phyloP scores from a whole-genome alignment of 73 alveolate species.

The Tetrahymena elliotti region DNA sequence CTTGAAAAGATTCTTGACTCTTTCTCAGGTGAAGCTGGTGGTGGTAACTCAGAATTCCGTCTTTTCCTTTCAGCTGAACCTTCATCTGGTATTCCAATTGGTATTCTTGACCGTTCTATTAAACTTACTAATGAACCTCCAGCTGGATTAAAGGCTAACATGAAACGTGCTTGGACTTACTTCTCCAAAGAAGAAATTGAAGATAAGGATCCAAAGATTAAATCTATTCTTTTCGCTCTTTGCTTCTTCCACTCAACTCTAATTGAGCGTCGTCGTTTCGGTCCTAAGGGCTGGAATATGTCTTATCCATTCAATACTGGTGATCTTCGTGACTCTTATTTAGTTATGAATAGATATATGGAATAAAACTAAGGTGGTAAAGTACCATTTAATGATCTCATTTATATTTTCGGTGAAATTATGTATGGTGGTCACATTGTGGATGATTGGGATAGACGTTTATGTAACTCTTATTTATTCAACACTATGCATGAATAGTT shows the following conservation, averaged over 20 bases:
- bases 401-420: conserved; percentile 99
- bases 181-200: conserved; percentile 98
- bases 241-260: conserved; percentile 99
- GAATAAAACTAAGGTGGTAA: conserved; percentile 91
- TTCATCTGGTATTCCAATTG: conserved; percentile 92
- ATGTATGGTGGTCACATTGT: conserved; percentile 99
- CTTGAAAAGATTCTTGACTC: conserved; percentile 97
- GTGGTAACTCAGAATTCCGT: conserved; percentile 97
- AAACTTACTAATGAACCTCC: conserved; percentile 99
- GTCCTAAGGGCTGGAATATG: conserved; percentile 99
- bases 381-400: conserved; percentile 96
- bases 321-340: conserved; percentile 99
- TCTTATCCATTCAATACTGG: conserved; percentile 98
- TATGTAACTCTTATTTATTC: conserved; percentile 92
- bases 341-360: conserved; percentile 91
- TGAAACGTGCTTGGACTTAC: conserved; percentile 99
- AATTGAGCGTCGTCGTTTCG: conserved; percentile 99
- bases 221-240: conserved; percentile 98
- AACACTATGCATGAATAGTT: conserved; percentile 95
- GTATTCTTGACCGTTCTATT: conserved; percentile 98
- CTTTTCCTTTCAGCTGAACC: conserved; percentile 86
- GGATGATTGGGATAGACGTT: conserved; percentile 99
- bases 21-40: conserved; percentile 89
- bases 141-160: conserved; percentile 97
- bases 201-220: conserved; percentile 96